Percentiles rank a stretch among this genome's conserved stretches.
Conservation (phyloP, 768 basidiomycete species). For the Hericium alpestre region DNA sequence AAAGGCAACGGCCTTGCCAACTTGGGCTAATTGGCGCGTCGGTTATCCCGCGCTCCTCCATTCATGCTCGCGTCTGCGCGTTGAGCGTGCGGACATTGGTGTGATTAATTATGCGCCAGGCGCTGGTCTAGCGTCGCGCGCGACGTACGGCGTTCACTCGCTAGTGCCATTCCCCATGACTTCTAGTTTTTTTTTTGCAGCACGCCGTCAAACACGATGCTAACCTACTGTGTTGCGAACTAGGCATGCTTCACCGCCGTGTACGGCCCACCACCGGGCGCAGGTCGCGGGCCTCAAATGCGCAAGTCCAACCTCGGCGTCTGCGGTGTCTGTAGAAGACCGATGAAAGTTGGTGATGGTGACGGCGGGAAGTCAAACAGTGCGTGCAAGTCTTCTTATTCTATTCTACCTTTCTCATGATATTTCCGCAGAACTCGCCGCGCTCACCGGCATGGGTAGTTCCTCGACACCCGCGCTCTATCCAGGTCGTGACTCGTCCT, state of each 20-base stretch:
- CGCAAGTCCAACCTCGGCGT: constrained; percentile 80
- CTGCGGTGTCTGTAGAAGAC: constrained; percentile 91
- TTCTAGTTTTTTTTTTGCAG: neutral
- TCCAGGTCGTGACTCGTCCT: constrained; percentile 60
- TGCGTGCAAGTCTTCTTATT: constrained; percentile 29
- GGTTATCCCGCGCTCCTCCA: no score
- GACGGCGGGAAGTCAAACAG: constrained; percentile 85
- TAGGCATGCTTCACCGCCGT: constrained; percentile 96
- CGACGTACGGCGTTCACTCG: no score
- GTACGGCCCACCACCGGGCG: constrained; percentile 75
- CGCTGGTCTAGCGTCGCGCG: neutral
- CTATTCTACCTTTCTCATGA: neutral
- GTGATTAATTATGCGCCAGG: no score
- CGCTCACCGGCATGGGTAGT: constrained; percentile 82
- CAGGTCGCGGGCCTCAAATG: constrained; percentile 39
- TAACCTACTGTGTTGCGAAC: neutral
- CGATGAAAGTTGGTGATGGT: constrained; percentile 91
- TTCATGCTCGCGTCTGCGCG: no score
- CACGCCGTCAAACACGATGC: neutral
- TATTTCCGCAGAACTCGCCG: constrained; percentile 66
- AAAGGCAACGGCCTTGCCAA: no score
- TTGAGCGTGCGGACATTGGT: no score
- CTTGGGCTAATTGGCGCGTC: no score
- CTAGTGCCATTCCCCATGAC: neutral
- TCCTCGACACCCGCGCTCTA: constrained; percentile 43